Conservation (phyloP, 768 basidiomycete species). For the Inosperma sp. region DNA sequence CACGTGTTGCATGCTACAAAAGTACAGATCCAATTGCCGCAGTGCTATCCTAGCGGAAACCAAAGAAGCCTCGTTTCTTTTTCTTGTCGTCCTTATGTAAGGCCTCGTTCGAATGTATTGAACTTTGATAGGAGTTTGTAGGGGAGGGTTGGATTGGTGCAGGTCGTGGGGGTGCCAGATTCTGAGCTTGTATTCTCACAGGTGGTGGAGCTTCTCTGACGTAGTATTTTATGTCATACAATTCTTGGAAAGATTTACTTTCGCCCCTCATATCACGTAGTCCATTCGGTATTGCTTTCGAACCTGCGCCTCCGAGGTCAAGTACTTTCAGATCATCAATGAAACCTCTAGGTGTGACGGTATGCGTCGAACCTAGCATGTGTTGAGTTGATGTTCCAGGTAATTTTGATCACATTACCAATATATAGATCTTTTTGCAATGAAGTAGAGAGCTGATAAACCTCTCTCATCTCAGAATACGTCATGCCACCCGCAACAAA, state of each 20-base stretch:
- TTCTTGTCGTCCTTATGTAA: constrained; percentile 57
- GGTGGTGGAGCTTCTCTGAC: constrained; percentile 62
- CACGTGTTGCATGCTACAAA: neutral
- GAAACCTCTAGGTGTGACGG: constrained; percentile 76
- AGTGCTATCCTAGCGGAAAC: constrained; percentile 40
- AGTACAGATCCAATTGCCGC: neutral
- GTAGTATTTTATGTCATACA: constrained; percentile 77
- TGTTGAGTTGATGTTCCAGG: neutral
- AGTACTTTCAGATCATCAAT: constrained; percentile 84
- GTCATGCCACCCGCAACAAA: constrained; percentile 96
- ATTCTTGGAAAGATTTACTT: constrained; percentile 59
- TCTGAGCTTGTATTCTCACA: constrained; percentile 37
- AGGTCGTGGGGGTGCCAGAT: constrained; percentile 33
- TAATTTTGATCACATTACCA: constrained; percentile 44
- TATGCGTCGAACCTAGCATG: constrained; percentile 79
- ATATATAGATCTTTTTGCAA: constrained; percentile 89
- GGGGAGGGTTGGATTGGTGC: constrained; percentile 44
- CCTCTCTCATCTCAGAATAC: constrained; percentile 89
- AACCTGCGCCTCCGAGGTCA: constrained; percentile 84
- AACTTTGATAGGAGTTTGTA: constrained; percentile 48
- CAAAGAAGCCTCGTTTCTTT: constrained; percentile 71
- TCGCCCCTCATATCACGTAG: constrained; percentile 45
- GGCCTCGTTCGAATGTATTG: constrained; percentile 31
- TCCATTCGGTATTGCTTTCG: constrained; percentile 65
- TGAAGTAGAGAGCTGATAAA: constrained; percentile 69